Base-by-base conservation (phyloP, 164 flowering plant species). In the Taxillus chinensis region DNA sequence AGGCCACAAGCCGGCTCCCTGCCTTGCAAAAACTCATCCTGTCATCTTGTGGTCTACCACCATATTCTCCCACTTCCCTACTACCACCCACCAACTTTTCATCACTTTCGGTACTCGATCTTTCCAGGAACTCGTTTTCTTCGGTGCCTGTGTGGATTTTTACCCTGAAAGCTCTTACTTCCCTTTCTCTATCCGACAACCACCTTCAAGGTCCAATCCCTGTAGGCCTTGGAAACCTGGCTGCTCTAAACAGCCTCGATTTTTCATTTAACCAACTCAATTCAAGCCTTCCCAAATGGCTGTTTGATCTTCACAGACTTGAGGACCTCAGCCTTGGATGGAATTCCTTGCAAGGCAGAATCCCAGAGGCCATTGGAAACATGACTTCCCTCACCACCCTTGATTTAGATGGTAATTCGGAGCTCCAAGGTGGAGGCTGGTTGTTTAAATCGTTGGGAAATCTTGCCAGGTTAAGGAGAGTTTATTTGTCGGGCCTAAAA, bases 1-100 rank as follows among this genome's bases (percentile, higher is more conserved):
- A 76, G 2, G 50, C n/a, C 2, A 8, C 70, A 2, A 71, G 64
- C 37, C 54, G 7, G 57, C 69, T 77, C 45, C 62, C 73, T 64
- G 68, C 70, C 4, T 45, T 73, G 5, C 0, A 39, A 7, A 71
- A 76, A 62, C 54, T 73, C 39, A 17, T 55, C 46, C 54, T 73
- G 46, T 6, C 15, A 0, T 4, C 5, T 8, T 70, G 77, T 60
- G 1, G 0, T 1, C 55, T n/a, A 4, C 7, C 4, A 0, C 17
- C 4, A 5, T 14, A 7, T 8, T 0, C 37, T 8, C 27, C 55
- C 7, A 1, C 52, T 14, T 12, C 52, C 13, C 52, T 49, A 5
- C 27, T 16, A 4, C 27, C 16, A 5, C 51, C 9, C 4, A 41
- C 63, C 40, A 68, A 63, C 45, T 59, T 59, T 37, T 57, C 66